Evolutionary conservation across 2,329 filamentous ascomycete species (phyloP), one percentile per base, ranked within the genome.

Genomic region (Dactylellina sp.): DNA sequence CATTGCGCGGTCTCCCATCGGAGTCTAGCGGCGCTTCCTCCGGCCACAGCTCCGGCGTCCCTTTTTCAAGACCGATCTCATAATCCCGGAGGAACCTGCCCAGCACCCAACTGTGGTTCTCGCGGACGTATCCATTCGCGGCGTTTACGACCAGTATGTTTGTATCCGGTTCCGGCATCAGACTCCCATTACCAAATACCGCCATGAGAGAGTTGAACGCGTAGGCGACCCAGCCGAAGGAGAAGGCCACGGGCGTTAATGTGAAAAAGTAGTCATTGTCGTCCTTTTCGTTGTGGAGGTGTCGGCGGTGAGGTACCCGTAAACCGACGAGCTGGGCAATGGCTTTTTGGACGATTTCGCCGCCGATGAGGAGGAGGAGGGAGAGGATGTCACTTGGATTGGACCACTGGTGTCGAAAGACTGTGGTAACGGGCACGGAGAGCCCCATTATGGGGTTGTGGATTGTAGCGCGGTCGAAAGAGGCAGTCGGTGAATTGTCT

Each of bases 31-130:
- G 71, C 2, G 70, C 53, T 9, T 50, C 49, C 5, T 57, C 44
- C 5, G 71, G 71, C 71, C 71, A 75, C 2, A 63, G 47, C 1
- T 56, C 35, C 18, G 50, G 28, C 0, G 7, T 9, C 7, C 24
- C 42, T 16, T 53, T 52, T 3, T 68, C 57, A 6, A 75, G 50
- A 18, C 18, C 49, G 24, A 70, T 75, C 9, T 83, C 81, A 35
- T 80, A 81, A 75, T 84, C 83, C 24, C 83, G 78, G 5, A 84
- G 71, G 0, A 84, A 78, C 0, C 83, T 78, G 0, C 82, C 83
- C 7, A 85, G 76, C 2, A 84, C 77, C 83, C 83, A 85, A 18
- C 77, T 80, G 11, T 78, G 77, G 60, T 84, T 84, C 1, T 80
- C 78, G 0, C 82, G 79, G 3, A 77, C 76, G 66, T 82, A 81